A percentile compares a stretch with the other conserved stretches of the same genome.
Conservation (phyloP, 768 basidiomycete genomes). For the Boletus eberwhitei region DNA sequence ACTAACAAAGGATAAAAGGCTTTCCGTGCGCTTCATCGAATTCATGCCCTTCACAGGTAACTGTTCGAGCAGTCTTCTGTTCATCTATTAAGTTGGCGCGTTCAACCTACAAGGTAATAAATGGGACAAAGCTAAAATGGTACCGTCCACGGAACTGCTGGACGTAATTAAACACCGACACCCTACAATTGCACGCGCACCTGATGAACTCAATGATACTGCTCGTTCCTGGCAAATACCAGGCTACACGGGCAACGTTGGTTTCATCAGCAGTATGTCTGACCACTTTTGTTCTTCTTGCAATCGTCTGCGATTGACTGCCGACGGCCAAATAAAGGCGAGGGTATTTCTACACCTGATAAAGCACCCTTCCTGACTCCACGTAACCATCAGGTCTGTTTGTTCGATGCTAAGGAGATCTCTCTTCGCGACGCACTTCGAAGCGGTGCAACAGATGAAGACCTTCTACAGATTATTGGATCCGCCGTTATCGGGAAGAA, state of each 20-base stretch:
- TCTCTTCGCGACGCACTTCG: slow-evolving; percentile 77
- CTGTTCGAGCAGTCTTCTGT: slow-evolving; percentile 6
- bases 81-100: neutral
- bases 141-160: slow-evolving; percentile 68
- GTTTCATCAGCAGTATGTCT: slow-evolving; percentile 93
- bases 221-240: slow-evolving; percentile 76
- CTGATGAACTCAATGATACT: slow-evolving; percentile 77
- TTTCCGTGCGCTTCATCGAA: slow-evolving; percentile 86
- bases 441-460: slow-evolving; percentile 56
- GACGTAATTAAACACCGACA: slow-evolving; percentile 45
- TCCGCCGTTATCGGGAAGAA: slow-evolving; percentile 68
- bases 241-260: slow-evolving; percentile 65
- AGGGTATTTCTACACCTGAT: slow-evolving; percentile 4
- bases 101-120: slow-evolving; percentile 59
- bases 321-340: slow-evolving; percentile 88
- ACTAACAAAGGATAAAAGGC: slow-evolving; percentile 57
- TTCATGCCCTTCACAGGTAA: slow-evolving; percentile 92
- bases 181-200: slow-evolving; percentile 50
- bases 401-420: slow-evolving; percentile 83
- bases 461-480: slow-evolving; percentile 58
- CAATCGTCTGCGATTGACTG: slow-evolving; percentile 81
- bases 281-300: slow-evolving; percentile 89
- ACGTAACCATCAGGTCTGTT: slow-evolving; percentile 58
- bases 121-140: slow-evolving; percentile 81
- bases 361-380: neutral